Evolutionary conservation across 2,329 filamentous ascomycete genomes (phyloP).

Genomic region (Tolypocladium pustulatum): DNA sequence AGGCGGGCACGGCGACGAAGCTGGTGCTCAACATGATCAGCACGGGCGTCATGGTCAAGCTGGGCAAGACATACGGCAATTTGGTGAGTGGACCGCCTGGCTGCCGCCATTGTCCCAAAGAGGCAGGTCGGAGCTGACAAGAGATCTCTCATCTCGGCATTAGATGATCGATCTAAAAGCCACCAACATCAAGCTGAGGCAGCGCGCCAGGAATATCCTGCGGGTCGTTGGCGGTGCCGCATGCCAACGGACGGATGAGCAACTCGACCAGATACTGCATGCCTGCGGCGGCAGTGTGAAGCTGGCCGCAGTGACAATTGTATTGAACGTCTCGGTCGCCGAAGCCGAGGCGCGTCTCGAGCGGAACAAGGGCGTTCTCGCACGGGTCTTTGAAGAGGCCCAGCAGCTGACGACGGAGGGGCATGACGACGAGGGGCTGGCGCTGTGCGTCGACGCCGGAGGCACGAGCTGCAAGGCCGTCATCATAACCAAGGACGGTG

Average conservation of each 20-base stretch:
- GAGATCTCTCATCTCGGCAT: not conserved
- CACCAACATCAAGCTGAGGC: constrained; percentile 24
- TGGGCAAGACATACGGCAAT: constrained; percentile 30
- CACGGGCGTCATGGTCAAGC: constrained; percentile 28
- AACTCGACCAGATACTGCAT: constrained; percentile 8
- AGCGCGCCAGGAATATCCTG: constrained; percentile 13
- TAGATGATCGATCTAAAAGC: constrained; percentile 17
- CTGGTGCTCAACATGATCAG: constrained; percentile 31
- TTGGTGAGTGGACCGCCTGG: constrained; percentile 15
- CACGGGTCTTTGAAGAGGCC: constrained; percentile 6
- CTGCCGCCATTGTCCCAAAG: not conserved
- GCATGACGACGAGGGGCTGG: constrained; percentile 2
- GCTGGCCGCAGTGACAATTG: constrained; percentile 1
- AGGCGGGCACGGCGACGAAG: constrained; percentile 34
- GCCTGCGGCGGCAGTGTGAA: constrained; percentile 6
- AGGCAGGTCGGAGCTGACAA: constrained; percentile 5
- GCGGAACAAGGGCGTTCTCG: constrained; percentile 7
- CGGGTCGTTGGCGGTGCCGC: constrained; percentile 6
- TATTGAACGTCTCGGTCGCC: constrained; percentile 3
- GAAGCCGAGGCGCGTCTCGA: constrained; percentile 9
- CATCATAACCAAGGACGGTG: constrained; percentile 14
- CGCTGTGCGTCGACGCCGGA: constrained; percentile 30
- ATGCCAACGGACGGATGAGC: constrained; percentile 8
- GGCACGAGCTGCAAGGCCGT: constrained; percentile 30
- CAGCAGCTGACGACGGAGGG: not conserved